Percentiles rank a stretch among this genome's conserved stretches.
phyloP scores from a whole-genome alignment of 805 yeast genomes.

The Starmerella ratchasimensis region DNA sequence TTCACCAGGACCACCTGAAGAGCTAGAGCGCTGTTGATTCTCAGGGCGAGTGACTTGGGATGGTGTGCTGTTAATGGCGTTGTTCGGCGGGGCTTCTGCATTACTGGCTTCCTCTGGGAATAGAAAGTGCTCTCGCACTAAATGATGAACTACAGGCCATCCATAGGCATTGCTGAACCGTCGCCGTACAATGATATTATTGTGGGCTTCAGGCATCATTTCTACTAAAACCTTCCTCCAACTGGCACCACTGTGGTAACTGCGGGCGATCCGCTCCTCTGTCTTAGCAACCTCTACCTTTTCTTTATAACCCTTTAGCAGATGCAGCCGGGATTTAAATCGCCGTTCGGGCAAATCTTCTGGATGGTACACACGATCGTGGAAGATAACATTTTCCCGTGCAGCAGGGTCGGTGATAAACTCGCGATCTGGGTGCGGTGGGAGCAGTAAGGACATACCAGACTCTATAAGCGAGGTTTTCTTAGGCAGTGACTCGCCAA shows the following conservation, averaged over 20 bases:
- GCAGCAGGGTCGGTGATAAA: conserved; percentile 54
- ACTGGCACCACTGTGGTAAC: conserved; percentile 68
- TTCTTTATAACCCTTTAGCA: conserved; percentile 7
- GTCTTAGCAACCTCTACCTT: conserved; percentile 28
- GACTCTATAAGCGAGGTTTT: conserved; percentile 66
- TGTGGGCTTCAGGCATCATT: conserved; percentile 86
- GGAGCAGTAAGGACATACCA: conserved; percentile 60
- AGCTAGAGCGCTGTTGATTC: no score
- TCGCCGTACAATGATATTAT: conserved; percentile 78
- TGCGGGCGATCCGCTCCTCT: conserved; percentile 75
- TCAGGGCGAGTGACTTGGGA: no score
- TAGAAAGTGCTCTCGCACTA: conserved; percentile 52
- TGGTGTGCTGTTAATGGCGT: no score
- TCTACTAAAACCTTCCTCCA: conserved; percentile 89
- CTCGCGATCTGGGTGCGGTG: conserved; percentile 61
- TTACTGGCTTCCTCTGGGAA: no score
- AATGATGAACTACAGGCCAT: conserved; percentile 80
- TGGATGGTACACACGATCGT: conserved; percentile 63
- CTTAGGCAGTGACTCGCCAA: conserved; percentile 18
- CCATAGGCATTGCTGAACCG: conserved; percentile 88
- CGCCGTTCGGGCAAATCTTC: conserved; percentile 49
- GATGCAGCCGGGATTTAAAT: conserved; percentile 16
- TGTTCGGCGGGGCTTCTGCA: no score
- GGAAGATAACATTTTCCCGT: conserved; percentile 58
- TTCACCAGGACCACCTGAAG: no score